These are phyloP conservation scores for Epichloe aotearoae DNA, from an alignment of 2,329 filamentous ascomycete genomes.

Conservation along the genomic window DNA sequence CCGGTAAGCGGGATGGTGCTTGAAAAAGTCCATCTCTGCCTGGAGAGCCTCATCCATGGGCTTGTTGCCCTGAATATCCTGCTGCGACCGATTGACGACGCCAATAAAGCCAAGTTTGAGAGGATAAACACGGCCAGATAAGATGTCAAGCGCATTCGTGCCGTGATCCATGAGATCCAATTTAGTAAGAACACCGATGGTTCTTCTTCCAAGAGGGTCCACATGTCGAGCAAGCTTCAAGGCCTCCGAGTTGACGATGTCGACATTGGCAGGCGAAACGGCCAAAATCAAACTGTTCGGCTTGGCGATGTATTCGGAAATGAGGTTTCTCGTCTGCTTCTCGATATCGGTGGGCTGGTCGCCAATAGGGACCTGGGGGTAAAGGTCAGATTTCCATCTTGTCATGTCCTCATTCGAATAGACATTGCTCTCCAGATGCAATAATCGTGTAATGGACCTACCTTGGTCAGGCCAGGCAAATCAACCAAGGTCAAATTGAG, in stretches of 20 bases:
- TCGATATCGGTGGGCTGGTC: conserved; percentile 97
- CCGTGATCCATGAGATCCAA: conserved; percentile 98
- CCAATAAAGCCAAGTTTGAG: conserved; percentile 96
- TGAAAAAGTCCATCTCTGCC: conserved; percentile 89
- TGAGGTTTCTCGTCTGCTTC: conserved; percentile 93
- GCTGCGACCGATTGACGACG: conserved; percentile 93
- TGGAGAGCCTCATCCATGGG: conserved; percentile 85
- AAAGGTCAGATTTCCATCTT: neutral
- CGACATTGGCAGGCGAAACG: conserved; percentile 93
- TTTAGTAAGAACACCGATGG: conserved; percentile 94
- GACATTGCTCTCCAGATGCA: conserved; percentile 7
- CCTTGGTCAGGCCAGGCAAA: conserved; percentile 89
- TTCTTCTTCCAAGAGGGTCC: conserved; percentile 83
- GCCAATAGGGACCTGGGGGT: conserved; percentile 70
- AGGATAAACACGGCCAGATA: conserved; percentile 94
- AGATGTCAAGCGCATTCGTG: conserved; percentile 91
- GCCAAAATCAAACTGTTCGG: conserved; percentile 96
- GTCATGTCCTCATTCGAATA: neutral
- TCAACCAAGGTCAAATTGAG: conserved; percentile 94
- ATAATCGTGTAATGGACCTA: conserved; percentile 21
- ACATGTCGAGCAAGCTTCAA: conserved; percentile 95
- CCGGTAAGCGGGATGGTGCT: conserved; percentile 89
- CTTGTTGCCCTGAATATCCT: conserved; percentile 94
- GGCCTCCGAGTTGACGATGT: conserved; percentile 95
- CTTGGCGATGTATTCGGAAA: conserved; percentile 96